phyloP scores from a whole-genome alignment of 2,329 filamentous ascomycete species.

The Didymella pinodella region DNA sequence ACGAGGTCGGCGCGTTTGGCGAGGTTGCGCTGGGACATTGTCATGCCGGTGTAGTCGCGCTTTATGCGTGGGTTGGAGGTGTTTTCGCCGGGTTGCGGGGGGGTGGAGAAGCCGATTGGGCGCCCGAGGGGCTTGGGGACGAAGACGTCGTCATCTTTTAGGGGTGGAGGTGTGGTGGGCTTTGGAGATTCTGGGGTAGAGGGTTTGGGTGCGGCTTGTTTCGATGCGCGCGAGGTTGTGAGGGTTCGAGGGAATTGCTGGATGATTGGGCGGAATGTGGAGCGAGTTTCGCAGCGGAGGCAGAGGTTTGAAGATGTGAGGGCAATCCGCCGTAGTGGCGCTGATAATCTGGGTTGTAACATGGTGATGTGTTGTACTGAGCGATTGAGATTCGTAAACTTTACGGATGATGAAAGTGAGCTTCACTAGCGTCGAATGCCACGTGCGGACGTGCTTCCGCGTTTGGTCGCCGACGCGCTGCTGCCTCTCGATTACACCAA shows the following conservation, averaged over 20 bases:
- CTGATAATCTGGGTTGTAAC: slow-evolving; percentile 44
- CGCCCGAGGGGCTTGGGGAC: slow-evolving; percentile 65
- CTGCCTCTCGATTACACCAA: slow-evolving; percentile 28
- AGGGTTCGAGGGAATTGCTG: slow-evolving; percentile 33
- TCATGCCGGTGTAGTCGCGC: slow-evolving; percentile 45
- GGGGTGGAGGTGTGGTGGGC: slow-evolving; percentile 16
- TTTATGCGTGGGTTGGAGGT: slow-evolving; percentile 70
- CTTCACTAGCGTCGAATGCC: slow-evolving; percentile 25
- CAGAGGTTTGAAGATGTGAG: slow-evolving; percentile 28
- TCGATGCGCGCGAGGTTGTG: slow-evolving; percentile 35
- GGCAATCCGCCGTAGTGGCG: slow-evolving; percentile 26
- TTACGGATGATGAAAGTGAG: slow-evolving; percentile 23
- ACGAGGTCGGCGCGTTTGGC: slow-evolving; percentile 77
- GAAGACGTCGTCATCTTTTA: slow-evolving; percentile 50
- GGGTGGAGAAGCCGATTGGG: slow-evolving; percentile 81
- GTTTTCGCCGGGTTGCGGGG: slow-evolving; percentile 82
- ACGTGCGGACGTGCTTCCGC: slow-evolving; percentile 32
- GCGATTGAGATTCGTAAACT: slow-evolving; percentile 11
- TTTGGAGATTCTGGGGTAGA: slow-evolving; percentile 16
- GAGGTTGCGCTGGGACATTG: slow-evolving; percentile 64
- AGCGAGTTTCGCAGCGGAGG: slow-evolving; percentile 26
- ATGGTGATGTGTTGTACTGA: slow-evolving; percentile 29
- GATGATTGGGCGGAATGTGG: slow-evolving; percentile 5
- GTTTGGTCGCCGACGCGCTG: slow-evolving; percentile 20
- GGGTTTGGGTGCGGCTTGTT: slow-evolving; percentile 31